Percentiles rank a stretch among this genome's conserved stretches.
phyloP scores from a whole-genome alignment of 2,329 filamentous ascomycete species.

The Trichophyton equinum region DNA sequence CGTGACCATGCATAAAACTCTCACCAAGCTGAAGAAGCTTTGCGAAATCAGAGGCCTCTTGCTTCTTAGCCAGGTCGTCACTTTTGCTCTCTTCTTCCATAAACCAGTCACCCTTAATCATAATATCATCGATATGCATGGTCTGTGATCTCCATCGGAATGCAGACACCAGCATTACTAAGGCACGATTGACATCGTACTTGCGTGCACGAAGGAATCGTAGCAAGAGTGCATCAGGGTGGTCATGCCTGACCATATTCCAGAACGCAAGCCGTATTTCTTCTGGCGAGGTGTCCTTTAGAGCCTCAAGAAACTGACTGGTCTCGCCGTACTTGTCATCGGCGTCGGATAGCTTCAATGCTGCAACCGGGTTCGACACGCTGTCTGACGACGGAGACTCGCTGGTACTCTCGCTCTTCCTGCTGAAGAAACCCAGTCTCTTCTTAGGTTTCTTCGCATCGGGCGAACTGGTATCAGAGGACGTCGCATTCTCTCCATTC shows the following conservation, averaged over 20 bases:
- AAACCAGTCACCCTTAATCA: conserved; percentile 59
- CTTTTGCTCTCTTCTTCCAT: conserved; percentile 51
- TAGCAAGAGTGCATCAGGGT: conserved; percentile 73
- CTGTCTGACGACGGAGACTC: conserved; percentile 15
- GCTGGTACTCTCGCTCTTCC: conserved; percentile 35
- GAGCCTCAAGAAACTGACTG: conserved; percentile 70
- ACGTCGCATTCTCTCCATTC: background rate
- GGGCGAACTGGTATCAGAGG: conserved; percentile 16
- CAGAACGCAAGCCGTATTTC: conserved; percentile 71
- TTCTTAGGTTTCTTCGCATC: conserved; percentile 62
- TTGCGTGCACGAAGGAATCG: conserved; percentile 81
- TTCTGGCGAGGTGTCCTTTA: conserved; percentile 65
- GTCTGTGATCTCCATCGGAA: conserved; percentile 81
- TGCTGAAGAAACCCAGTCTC: conserved; percentile 56
- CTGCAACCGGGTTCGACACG: conserved; percentile 27
- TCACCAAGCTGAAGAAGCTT: conserved; percentile 79
- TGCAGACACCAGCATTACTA: conserved; percentile 88
- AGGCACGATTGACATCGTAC: conserved; percentile 87
- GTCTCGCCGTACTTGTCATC: conserved; percentile 91
- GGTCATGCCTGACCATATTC: conserved; percentile 89
- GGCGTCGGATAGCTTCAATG: conserved; percentile 34
- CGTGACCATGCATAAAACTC: conserved; percentile 77
- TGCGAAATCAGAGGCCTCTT: conserved; percentile 64
- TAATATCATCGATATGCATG: conserved; percentile 79
- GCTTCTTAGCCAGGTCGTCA: conserved; percentile 49